A percentile compares a stretch with the other conserved stretches of the same genome.
phyloP scores from a whole-genome alignment of 2,329 filamentous ascomycete genomes.

The Aspergillus sp. region DNA sequence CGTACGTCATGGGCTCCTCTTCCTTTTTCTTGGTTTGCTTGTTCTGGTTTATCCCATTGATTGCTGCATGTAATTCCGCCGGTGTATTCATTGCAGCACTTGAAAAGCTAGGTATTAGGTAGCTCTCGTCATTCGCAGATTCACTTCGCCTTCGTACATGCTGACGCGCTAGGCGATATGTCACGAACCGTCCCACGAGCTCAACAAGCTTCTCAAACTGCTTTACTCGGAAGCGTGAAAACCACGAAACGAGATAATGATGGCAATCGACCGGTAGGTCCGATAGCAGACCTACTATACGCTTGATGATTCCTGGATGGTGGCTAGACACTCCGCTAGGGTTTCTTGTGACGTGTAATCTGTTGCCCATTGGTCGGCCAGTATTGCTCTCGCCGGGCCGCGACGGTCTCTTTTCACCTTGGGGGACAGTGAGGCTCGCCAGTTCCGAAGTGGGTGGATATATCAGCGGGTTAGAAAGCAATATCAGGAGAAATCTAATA shows the following conservation, averaged over 20 bases:
- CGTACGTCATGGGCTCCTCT: conserved; percentile 59
- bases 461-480: conserved; percentile 76
- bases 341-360: not conserved
- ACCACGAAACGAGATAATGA: conserved; percentile 74
- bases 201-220: conserved; percentile 75
- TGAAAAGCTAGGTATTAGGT: conserved; percentile 70
- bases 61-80: conserved; percentile 74
- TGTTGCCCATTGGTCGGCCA: not conserved
- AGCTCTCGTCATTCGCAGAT: conserved; percentile 54
- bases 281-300: conserved; percentile 75
- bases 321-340: conserved; percentile 55
- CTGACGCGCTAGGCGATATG: conserved; percentile 73
- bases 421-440: conserved; percentile 18
- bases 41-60: conserved; percentile 51
- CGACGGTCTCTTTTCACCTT: conserved; percentile 30
- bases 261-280: conserved; percentile 76
- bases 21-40: conserved; percentile 58
- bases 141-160: conserved; percentile 64
- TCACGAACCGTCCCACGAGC: conserved; percentile 73
- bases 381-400: conserved; percentile 24
- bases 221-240: conserved; percentile 66
- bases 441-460: conserved; percentile 45
- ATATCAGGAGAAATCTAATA: conserved; percentile 73
- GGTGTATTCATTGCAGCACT: conserved; percentile 63
- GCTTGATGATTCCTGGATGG: conserved; percentile 81